These are phyloP conservation scores for Aaosphaeria arxii DNA, from an alignment of 2,329 filamentous ascomycete species.

Conservation along the genomic window DNA sequence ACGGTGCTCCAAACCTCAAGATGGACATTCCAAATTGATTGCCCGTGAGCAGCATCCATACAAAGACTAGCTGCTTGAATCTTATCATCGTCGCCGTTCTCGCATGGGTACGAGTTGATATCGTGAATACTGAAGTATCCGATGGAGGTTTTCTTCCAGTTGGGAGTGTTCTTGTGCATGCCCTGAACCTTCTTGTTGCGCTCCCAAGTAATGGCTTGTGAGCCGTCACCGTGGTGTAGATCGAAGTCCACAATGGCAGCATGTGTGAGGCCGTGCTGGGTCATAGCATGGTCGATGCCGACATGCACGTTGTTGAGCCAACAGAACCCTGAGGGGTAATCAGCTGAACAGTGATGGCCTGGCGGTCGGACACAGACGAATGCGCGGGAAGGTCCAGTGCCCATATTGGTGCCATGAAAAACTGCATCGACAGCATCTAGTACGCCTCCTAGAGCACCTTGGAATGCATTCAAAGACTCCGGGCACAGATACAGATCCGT, in stretches of 20 bases:
- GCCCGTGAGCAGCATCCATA: slow-evolving; percentile 89
- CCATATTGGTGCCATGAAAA: slow-evolving; percentile 53
- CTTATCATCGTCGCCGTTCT: slow-evolving; percentile 89
- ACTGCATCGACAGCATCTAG: slow-evolving; percentile 89
- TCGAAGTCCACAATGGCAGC: slow-evolving; percentile 64
- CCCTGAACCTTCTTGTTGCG: slow-evolving; percentile 71
- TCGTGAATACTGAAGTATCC: slow-evolving; percentile 97
- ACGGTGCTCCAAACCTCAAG: slow-evolving; percentile 81
- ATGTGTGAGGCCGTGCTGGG: slow-evolving; percentile 83
- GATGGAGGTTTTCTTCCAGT: slow-evolving; percentile 80
- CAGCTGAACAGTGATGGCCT: slow-evolving; percentile 90
- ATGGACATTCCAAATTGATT: slow-evolving; percentile 96
- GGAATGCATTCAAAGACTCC: slow-evolving; percentile 81
- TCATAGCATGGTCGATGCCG: slow-evolving; percentile 82
- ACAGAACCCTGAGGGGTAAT: slow-evolving; percentile 91
- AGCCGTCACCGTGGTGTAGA: slow-evolving; percentile 58
- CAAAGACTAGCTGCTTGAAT: slow-evolving; percentile 92
- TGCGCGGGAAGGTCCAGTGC: slow-evolving; percentile 64
- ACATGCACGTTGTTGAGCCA: slow-evolving; percentile 99
- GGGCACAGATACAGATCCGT: slow-evolving; percentile 88
- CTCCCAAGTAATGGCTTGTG: slow-evolving; percentile 88
- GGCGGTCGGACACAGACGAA: slow-evolving; percentile 93
- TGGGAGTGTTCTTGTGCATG: slow-evolving; percentile 66
- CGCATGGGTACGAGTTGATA: slow-evolving; percentile 97
- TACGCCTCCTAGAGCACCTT: slow-evolving; percentile 88